Evolutionary conservation across 2,329 filamentous ascomycete genomes (phyloP), one percentile per base, ranked within the genome.

Genomic region (Colletotrichum orchidophilum): DNA sequence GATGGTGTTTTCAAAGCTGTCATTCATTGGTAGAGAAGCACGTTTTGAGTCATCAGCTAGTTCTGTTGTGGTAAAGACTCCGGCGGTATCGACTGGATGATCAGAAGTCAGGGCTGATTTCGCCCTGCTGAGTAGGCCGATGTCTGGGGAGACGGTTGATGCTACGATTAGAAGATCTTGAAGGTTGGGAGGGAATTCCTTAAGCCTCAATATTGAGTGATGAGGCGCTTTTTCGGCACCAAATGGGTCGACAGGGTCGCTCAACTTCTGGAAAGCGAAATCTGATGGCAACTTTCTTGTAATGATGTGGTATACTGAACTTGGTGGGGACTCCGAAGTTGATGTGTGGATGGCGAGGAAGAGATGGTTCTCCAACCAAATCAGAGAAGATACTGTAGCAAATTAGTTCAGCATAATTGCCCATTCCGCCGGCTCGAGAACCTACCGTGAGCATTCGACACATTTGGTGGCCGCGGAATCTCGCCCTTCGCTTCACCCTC

Each of bases 361-460:
- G 2, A 96, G 84, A 75, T 97, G 84, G 75, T 96, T 97, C 77
- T 96, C 93, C 24, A 98, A 87, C 96, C 97, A 99, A 46, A 88
- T 87, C 50, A 99, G 87, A 18, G 93, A 92, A 4, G 94, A 94
- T 3, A 97, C 94, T 92, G 75, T 60, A 26, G 42, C 67, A 26
- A 21, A 73, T 83, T 74, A 81, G 77, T 71, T 49, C 18, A 24
- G 13, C 21, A n/a, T 26, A n/a, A 76, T 73, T 64, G n/a, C 27
- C 15, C 12, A 13, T 54, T 74, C 66, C 49, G 50, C 8, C 0
- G 53, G 39, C 39, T 46, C 15, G 21, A 60, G 66, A 35, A 82
- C 88, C 80, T 86, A 94, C 92, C 90, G 81, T 94, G 91, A 77
- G 89, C 90, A 86, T 89, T 75, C 79, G 84, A 86, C 8, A 96